Conservation (phyloP, 2,329 filamentous ascomycete genomes). For the Fusarium brevicatenulatum region DNA sequence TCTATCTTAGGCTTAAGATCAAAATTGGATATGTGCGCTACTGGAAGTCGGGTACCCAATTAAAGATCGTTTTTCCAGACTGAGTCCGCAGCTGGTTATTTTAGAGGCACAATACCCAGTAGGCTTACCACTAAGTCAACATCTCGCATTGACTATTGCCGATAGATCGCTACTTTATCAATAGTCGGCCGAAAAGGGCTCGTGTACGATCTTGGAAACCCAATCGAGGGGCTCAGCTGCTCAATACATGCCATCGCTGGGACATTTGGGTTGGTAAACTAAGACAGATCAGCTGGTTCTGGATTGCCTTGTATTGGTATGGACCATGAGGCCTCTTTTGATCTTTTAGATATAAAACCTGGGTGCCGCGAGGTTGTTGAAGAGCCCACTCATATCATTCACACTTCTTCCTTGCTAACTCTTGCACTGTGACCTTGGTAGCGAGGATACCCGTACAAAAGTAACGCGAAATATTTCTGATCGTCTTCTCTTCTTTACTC, state of each 20-base stretch:
- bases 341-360: background rate
- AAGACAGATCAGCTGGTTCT: background rate
- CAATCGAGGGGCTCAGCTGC: background rate
- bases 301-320: background rate
- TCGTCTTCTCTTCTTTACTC: accelerated
- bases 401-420: background rate
- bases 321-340: background rate
- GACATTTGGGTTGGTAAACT: background rate
- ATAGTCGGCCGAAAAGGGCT: background rate
- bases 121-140: background rate
- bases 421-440: background rate
- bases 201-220: background rate
- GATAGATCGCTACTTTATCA: background rate
- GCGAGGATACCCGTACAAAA: background rate
- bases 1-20: background rate
- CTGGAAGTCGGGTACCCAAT: background rate
- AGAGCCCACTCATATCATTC: background rate
- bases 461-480: background rate
- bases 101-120: background rate
- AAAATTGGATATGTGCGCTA: no score
- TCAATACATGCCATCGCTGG: background rate
- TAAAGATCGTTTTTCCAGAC: accelerated
- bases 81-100: no score
- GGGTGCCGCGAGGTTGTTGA: accelerated
- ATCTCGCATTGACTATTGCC: background rate